phyloP scores from a whole-genome alignment of 1,284 basidiomycete species.

The Ceratorhiza oryzae-sativae region DNA sequence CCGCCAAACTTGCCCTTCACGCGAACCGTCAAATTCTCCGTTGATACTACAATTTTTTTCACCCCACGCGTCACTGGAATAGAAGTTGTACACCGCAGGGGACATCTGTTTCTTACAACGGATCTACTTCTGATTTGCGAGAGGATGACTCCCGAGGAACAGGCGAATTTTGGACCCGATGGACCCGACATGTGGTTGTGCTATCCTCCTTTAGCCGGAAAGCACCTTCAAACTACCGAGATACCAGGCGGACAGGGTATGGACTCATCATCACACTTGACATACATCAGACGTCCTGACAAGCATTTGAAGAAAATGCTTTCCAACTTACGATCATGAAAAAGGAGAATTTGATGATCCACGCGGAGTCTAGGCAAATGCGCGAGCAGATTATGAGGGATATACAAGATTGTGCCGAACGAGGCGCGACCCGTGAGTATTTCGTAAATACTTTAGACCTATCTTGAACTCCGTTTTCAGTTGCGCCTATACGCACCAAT shows the following conservation, averaged over 20 bases:
- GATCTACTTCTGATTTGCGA: conserved; percentile 92
- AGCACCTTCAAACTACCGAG: conserved; percentile 81
- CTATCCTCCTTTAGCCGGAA: conserved; percentile 95
- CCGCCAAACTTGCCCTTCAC: conserved; percentile 81
- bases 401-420: conserved; percentile 84
- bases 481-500: conserved; percentile 17
- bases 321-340: conserved; percentile 85
- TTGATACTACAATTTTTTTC: conserved; percentile 79
- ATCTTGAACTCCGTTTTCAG: conserved; percentile 46
- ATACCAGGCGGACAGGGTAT: conserved; percentile 56
- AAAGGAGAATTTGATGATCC: conserved; percentile 83
- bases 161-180: conserved; percentile 47
- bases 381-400: conserved; percentile 76
- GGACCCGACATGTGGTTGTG: conserved; percentile 90
- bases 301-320: conserved; percentile 61
- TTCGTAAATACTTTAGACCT: background rate
- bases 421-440: conserved; percentile 72
- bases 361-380: conserved; percentile 66
- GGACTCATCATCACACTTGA: background rate
- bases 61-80: conserved; percentile 76
- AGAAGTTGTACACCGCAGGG: conserved; percentile 76
- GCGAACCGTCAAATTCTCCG: conserved; percentile 79
- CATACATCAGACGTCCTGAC: conserved; percentile 38
- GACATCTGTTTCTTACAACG: conserved; percentile 88
- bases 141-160: conserved; percentile 74